Base-by-base conservation (phyloP, 768 basidiomycete genomes). In the Termitomyces sp. region DNA sequence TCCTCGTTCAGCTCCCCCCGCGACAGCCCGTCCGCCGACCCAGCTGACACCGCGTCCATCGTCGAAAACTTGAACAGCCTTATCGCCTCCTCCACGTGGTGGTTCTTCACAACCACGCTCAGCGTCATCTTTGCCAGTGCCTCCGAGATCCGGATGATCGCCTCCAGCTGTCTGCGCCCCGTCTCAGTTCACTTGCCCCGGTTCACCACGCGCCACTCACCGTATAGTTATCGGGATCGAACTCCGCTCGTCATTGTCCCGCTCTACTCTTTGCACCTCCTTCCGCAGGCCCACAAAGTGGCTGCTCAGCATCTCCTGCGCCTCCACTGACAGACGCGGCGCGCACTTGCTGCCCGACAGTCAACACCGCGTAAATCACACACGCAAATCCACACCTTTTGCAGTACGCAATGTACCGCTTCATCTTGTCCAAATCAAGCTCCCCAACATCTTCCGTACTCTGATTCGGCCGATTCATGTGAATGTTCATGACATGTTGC, bases 221-320 rank as follows among this genome's bases (percentile, higher is more conserved):
- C 95, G 95, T 67, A 98, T 81, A 23, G 97, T 99, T 64, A 99
- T 99, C 1, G 97, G 97, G 63, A 99, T 98, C 1, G 96, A 97
- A 66, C 93, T 95, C 59, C 97, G 81, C 68, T 99, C 97, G 64
- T 98, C 95, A 66, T 96, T 98, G 71, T 98, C 97, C 58, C 87
- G 84, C 71, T 99, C 97, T 20, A 99, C 91, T 71, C 93, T 89
- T 64, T 97, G 92, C 0, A 98, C 93, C 70, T 98, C 87, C 73
- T 96, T 91, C 50, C 97, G 83, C 64, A 99, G 75, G 57, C 86
- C 84, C 56, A 99, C 95, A 69, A 98, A 98, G 72, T 98, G 93
- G 68, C 91, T 92, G 68, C 92, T 93, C 30, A 99, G 79, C 88
- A 96, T 95, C 72, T 98, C 95, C 63, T 97, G 90, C 1, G 97